Evolutionary conservation across 1,284 basidiomycete species (phyloP), one percentile per base, ranked within the genome.

Genomic region (Erythrobasidium hasegawianum): DNA sequence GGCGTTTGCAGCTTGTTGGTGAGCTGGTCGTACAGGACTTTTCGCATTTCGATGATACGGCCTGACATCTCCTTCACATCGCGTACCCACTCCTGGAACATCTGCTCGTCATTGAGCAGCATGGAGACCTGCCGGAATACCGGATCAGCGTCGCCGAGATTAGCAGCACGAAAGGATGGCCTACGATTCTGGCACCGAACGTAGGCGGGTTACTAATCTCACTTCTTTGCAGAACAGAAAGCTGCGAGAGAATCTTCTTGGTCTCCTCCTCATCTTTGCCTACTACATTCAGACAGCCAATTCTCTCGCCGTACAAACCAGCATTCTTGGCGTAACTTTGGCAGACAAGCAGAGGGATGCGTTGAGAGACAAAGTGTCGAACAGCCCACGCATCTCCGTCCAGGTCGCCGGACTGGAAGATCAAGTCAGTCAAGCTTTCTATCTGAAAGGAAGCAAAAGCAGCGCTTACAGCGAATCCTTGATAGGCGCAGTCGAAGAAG

Each of bases 271-370:
- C 69, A 18, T 20, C 64, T 79, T 79, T 71, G 79, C 80, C 47
- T 40, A 93, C 83, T 57, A 94, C 77, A 77, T 92, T 89, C 73
- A 96, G 80, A 39, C 88, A 89, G 22, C 92, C 91, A 61, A 91
- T 84, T 38, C 92, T 88, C 79, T 94, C 89, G 57, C 90, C 88
- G 76, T 97, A 97, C 77, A 97, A 76, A 7, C 94, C 94, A 10
- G 92, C 91, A 75, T 96, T 96, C 84, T 97, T 96, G 40, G 93
- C 91, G 78, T 94, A 96, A 77, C 88, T 90, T 87, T 95, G 96
- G 81, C 91, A 95, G 59, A 96, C 84, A 27, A 97, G 82, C 79
- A 94, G 76, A 26, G 90, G 84, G 56, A 96, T 85, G 18, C 83
- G 83, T 69, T 81, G 81, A 71, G 84, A 80, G 29, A 86, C 87